Evolutionary conservation across 441 rosid species (phyloP).

Genomic region (Adansonia madagascariensis): DNA sequence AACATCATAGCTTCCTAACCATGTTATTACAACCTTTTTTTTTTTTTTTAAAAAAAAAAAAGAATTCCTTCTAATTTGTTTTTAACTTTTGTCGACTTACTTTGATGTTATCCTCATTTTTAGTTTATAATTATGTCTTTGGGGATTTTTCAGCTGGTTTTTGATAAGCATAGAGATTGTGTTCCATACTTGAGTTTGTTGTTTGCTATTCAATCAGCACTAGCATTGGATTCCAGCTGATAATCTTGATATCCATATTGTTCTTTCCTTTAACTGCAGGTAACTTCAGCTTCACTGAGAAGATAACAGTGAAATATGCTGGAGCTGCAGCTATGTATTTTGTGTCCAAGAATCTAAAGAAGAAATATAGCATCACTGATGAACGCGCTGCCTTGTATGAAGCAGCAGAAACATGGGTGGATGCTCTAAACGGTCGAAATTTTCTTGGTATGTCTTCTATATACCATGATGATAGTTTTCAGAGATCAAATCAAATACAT

Average conservation of each 20-base stretch:
- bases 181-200: slow-evolving; percentile 4
- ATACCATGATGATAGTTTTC: not conserved
- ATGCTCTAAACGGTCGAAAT: slow-evolving; percentile 47
- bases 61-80: not conserved
- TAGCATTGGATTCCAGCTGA: slow-evolving; percentile 7
- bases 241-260: slow-evolving; percentile 26
- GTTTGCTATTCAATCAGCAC: not conserved
- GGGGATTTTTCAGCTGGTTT: not conserved
- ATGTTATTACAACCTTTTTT: not conserved
- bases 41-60: not conserved
- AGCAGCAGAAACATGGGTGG: slow-evolving; percentile 51
- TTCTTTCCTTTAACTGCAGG: slow-evolving; percentile 35
- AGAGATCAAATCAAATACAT: not conserved
- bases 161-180: slow-evolving; percentile 4
- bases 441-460: slow-evolving; percentile 44
- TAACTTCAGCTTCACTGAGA: slow-evolving; percentile 43
- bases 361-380: slow-evolving; percentile 50
- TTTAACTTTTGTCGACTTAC: not conserved
- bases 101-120: not conserved
- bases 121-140: not conserved
- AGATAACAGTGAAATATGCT: slow-evolving; percentile 46
- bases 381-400: slow-evolving; percentile 51
- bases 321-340: slow-evolving; percentile 57
- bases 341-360: slow-evolving; percentile 49
- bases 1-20: not conserved